These are phyloP conservation scores for Picocystis sp. DNA, from an alignment of 163 green algal genomes.

Conservation along the genomic window DNA sequence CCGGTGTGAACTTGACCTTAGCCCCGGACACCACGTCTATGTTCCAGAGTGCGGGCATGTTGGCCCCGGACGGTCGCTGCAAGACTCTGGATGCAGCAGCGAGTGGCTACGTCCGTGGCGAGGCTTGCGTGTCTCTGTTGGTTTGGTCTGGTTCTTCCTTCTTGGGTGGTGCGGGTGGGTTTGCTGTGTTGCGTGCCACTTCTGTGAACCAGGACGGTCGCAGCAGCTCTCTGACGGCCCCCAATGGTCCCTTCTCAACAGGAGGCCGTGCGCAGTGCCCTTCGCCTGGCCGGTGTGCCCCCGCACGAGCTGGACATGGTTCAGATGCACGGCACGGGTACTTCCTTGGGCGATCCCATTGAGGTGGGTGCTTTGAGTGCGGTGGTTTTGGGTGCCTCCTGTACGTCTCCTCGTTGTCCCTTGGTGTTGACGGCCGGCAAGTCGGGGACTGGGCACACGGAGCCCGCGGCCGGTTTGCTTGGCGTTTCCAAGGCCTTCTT, in stretches of 20 bases:
- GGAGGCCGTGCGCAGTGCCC: slow-evolving; percentile 36
- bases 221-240: slow-evolving; percentile 41
- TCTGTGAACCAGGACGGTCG: slow-evolving; percentile 49
- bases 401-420: too few relatives aligned
- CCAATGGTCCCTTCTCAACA: slow-evolving; percentile 46
- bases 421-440: slow-evolving; percentile 9
- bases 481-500: too few relatives aligned
- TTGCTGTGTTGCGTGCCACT: slow-evolving; percentile 14
- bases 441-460: background rate
- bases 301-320: slow-evolving; percentile 19
- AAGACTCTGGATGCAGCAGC: slow-evolving; percentile 38
- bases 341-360: slow-evolving; percentile 48
- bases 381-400: background rate
- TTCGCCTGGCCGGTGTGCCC: slow-evolving; percentile 22
- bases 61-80: slow-evolving; percentile 30
- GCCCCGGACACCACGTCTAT: too few relatives aligned
- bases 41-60: slow-evolving; percentile 33
- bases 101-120: slow-evolving; percentile 37
- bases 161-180: slow-evolving; percentile 6
- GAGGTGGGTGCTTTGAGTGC: slow-evolving; percentile 48
- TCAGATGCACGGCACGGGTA: slow-evolving; percentile 64
- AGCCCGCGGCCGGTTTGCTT: too few relatives aligned
- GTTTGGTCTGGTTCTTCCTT: too few relatives aligned
- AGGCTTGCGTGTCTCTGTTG: slow-evolving; percentile 24
- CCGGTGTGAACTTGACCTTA: slow-evolving; percentile 18